These are phyloP conservation scores for Mollisia scopiformis DNA, from an alignment of 2,329 filamentous ascomycete genomes.

Conservation along the genomic window DNA sequence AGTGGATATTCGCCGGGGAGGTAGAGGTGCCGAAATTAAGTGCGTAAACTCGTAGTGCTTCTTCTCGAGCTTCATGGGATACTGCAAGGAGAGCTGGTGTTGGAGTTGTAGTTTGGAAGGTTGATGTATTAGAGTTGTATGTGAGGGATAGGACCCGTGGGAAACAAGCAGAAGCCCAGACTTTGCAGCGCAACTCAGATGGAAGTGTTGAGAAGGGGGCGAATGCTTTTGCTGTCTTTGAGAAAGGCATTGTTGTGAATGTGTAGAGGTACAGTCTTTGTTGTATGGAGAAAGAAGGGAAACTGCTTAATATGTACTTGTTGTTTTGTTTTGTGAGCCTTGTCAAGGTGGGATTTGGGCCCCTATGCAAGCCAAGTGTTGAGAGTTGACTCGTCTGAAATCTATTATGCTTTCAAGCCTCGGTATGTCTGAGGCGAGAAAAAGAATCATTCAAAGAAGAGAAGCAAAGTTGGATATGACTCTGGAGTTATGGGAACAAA, in stretches of 20 bases:
- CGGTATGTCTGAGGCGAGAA: not conserved
- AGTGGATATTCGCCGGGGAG: conserved; percentile 27
- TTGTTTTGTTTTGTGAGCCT: not conserved
- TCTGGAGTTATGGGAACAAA: not conserved
- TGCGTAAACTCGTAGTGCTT: conserved; percentile 42
- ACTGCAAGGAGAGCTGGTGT: conserved; percentile 46
- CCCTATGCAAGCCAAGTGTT: not conserved
- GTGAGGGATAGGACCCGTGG: conserved; percentile 32
- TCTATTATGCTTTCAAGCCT: not conserved
- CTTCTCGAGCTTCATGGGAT: conserved; percentile 46
- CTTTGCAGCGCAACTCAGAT: conserved; percentile 33
- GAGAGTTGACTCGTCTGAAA: not conserved
- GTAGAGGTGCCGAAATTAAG: conserved; percentile 42
- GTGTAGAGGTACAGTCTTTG: not conserved
- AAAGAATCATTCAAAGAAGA: not conserved
- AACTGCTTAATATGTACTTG: not conserved
- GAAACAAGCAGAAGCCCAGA: conserved; percentile 31
- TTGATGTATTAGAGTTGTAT: conserved; percentile 41
- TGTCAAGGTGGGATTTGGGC: not conserved
- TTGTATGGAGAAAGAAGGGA: not conserved
- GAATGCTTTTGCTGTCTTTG: conserved; percentile 23
- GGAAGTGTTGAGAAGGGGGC: conserved; percentile 30
- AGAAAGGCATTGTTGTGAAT: conserved; percentile 10
- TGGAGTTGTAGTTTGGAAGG: conserved; percentile 41
- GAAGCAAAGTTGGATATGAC: not conserved